Evolutionary conservation across 805 yeast species (phyloP).

Genomic region (Komagataella ulmi): DNA sequence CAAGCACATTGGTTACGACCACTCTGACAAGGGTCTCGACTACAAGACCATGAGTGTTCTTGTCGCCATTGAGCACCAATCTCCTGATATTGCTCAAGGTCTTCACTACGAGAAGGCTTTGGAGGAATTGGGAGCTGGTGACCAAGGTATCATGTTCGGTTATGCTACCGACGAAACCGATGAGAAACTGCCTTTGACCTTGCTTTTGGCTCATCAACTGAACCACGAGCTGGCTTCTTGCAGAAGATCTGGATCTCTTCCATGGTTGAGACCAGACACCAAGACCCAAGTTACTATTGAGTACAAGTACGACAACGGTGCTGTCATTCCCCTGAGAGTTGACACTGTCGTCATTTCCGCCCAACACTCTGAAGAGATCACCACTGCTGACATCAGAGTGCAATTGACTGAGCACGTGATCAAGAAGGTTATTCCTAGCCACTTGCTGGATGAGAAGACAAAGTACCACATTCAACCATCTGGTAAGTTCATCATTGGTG

Average conservation of each 20-base stretch:
- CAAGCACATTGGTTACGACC: constrained; percentile 96
- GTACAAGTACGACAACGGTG: constrained; percentile 89
- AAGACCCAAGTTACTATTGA: constrained; percentile 99
- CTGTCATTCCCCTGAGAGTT: constrained; percentile 89
- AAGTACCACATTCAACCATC: constrained; percentile 98
- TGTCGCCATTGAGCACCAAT: constrained; percentile 98
- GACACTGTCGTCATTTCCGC: constrained; percentile 97
- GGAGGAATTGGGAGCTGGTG: constrained; percentile 99
- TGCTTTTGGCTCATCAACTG: constrained; percentile 87
- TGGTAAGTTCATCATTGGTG: constrained; percentile 99
- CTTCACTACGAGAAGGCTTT: constrained; percentile 90
- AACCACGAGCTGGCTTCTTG: constrained; percentile 95
- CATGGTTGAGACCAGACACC: constrained; percentile 99
- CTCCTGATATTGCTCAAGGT: constrained; percentile 99
- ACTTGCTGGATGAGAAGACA: constrained; percentile 88
- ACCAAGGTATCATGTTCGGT: constrained; percentile 99
- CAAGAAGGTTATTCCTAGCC: constrained; percentile 84
- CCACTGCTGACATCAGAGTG: constrained; percentile 83
- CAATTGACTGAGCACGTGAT: constrained; percentile 70
- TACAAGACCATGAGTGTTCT: constrained; percentile 98
- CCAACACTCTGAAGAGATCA: constrained; percentile 93
- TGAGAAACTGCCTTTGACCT: constrained; percentile 92
- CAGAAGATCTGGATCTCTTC: constrained; percentile 88
- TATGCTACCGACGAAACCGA: constrained; percentile 99
- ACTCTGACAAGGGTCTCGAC: constrained; percentile 93